Percentiles rank a stretch among this genome's conserved stretches.
These are phyloP conservation scores for Citeromyces hawaiiensis DNA, from an alignment of 1,139 yeast species.

Conservation along the genomic window DNA sequence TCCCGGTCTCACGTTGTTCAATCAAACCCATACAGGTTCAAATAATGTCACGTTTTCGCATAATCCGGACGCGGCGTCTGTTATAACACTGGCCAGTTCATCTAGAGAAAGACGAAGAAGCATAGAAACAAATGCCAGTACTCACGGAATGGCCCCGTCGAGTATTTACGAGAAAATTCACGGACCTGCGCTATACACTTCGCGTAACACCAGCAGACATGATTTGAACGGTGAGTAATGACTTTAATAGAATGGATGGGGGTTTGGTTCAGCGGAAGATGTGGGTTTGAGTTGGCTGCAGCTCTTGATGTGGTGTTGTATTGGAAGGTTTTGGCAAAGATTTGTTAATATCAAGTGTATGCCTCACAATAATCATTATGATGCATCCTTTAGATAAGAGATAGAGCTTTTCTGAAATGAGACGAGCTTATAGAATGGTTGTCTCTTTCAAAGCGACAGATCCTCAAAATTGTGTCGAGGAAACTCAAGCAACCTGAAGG, in stretches of 20 bases:
- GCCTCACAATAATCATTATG: too few relatives aligned
- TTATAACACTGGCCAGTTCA: conserved; percentile 40
- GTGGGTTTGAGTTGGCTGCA: too few relatives aligned
- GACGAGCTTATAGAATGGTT: too few relatives aligned
- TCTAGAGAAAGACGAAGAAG: conserved; percentile 38
- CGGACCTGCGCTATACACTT: not conserved
- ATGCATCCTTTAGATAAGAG: too few relatives aligned
- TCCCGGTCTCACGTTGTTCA: conserved; percentile 2
- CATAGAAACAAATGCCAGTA: conserved; percentile 36
- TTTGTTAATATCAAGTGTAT: too few relatives aligned
- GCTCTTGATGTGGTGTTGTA: too few relatives aligned
- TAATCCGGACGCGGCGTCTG: conserved; percentile 31
- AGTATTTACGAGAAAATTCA: conserved; percentile 34
- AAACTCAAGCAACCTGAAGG: too few relatives aligned
- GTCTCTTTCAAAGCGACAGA: too few relatives aligned
- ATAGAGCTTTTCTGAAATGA: too few relatives aligned
- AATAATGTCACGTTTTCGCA: not conserved
- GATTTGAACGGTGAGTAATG: not conserved
- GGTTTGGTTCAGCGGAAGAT: too few relatives aligned
- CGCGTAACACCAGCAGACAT: not conserved
- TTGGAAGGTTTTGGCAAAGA: too few relatives aligned
- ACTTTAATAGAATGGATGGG: not conserved
- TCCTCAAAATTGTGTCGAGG: too few relatives aligned
- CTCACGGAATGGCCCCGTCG: conserved; percentile 43
- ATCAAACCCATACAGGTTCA: conserved; percentile 4